Percentiles rank a stretch among this genome's conserved stretches.
These are phyloP conservation scores for Talaromyces nanjingensis DNA, from an alignment of 495 filamentous ascomycete species.

Conservation along the genomic window DNA sequence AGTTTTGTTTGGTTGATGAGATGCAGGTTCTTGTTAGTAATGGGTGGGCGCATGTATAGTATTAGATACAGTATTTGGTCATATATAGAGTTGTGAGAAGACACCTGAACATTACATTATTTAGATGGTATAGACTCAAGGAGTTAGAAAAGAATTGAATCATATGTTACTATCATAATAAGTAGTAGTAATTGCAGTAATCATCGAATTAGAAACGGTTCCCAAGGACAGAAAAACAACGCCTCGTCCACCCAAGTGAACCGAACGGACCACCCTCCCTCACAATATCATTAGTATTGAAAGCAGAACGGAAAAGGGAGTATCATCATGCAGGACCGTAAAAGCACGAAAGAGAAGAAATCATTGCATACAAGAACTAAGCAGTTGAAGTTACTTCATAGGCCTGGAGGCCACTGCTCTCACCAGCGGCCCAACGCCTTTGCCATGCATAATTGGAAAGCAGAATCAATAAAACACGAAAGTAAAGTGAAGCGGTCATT, in stretches of 20 bases:
- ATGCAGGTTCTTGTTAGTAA: conserved; percentile 73
- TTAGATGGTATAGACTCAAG: too few species aligned
- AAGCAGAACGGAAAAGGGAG: not conserved
- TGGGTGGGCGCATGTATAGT: conserved; percentile 72
- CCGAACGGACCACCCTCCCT: not conserved
- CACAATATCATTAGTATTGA: not conserved
- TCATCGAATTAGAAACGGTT: not conserved
- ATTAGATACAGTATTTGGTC: not conserved
- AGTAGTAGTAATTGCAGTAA: not conserved
- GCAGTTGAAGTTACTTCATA: conserved; percentile 1
- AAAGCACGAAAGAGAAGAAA: not conserved
- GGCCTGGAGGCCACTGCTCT: conserved; percentile 9
- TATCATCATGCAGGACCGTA: not conserved
- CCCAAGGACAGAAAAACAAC: not conserved
- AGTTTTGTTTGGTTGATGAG: conserved; percentile 69
- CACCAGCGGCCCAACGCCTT: conserved; percentile 9
- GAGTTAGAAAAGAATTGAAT: not conserved
- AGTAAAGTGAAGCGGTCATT: not conserved
- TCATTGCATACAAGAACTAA: not conserved
- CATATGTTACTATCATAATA: not conserved
- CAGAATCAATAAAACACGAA: not conserved
- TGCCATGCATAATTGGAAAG: conserved; percentile 7
- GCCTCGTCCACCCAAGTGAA: not conserved
- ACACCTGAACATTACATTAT: too few species aligned
- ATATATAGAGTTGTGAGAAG: not conserved